These are phyloP conservation scores for Ambrosiella beaveri DNA, from an alignment of 2,329 filamentous ascomycete genomes.

Conservation along the genomic window DNA sequence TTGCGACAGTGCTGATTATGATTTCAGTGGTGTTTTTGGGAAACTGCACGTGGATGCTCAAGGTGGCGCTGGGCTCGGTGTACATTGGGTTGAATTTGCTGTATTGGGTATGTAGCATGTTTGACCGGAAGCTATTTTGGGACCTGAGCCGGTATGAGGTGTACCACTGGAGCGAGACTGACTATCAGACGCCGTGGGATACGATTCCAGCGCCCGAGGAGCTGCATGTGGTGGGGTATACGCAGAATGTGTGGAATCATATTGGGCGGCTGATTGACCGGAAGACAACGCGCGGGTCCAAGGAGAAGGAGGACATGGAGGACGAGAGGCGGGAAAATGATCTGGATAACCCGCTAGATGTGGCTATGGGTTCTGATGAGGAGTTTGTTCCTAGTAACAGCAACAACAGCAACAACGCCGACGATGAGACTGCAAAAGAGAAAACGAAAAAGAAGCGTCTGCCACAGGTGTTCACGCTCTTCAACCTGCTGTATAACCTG, in stretches of 20 bases:
- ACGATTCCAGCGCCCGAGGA: not conserved
- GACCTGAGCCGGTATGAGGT: constrained; percentile 36
- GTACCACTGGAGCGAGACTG: constrained; percentile 21
- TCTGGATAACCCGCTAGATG: too few relatives aligned
- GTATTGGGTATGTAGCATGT: constrained; percentile 39
- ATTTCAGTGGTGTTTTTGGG: constrained; percentile 41
- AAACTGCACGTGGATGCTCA: constrained; percentile 43
- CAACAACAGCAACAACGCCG: too few relatives aligned
- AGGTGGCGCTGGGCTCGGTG: constrained; percentile 37
- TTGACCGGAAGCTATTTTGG: constrained; percentile 35
- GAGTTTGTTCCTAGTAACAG: too few relatives aligned
- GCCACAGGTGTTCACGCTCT: too few relatives aligned
- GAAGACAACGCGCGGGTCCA: too few relatives aligned
- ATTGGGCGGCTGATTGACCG: not conserved
- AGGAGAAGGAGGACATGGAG: too few relatives aligned
- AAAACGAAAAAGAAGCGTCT: too few relatives aligned
- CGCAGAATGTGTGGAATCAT: not conserved
- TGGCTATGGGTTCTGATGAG: too few relatives aligned
- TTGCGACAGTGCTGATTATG: constrained; percentile 45
- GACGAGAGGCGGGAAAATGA: too few relatives aligned
- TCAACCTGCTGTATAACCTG: too few relatives aligned
- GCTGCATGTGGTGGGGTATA: not conserved
- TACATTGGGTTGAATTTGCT: constrained; percentile 43
- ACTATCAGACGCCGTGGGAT: not conserved
- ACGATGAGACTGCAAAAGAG: too few relatives aligned